Percentiles rank a stretch among this genome's conserved stretches.
phyloP scores from a whole-genome alignment of 2,329 filamentous ascomycete species.

The Tricladium varicosporioides region DNA sequence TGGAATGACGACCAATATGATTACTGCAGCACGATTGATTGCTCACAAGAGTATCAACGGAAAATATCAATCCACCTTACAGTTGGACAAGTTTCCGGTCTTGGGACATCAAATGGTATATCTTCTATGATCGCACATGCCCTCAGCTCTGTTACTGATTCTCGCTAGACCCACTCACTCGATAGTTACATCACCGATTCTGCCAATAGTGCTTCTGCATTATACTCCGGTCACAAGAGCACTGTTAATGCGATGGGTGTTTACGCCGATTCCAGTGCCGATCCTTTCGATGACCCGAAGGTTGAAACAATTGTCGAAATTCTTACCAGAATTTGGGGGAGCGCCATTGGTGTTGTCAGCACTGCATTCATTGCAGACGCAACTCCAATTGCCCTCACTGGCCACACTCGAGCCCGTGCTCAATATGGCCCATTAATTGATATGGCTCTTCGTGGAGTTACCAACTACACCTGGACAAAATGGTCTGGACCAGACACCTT shows the following conservation, averaged over 20 bases:
- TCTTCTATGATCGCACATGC: neutral
- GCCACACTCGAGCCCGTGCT: constrained; percentile 69
- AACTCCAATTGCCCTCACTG: constrained; percentile 72
- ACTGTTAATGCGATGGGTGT: constrained; percentile 78
- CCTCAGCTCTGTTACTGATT: constrained; percentile 3
- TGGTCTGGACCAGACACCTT: constrained; percentile 75
- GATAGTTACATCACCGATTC: constrained; percentile 85
- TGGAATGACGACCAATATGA: constrained; percentile 74
- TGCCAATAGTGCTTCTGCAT: constrained; percentile 78
- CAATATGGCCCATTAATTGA: constrained; percentile 73
- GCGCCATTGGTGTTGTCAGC: constrained; percentile 63
- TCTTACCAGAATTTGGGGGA: constrained; percentile 66
- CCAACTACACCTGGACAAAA: constrained; percentile 79
- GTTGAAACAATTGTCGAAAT: constrained; percentile 81
- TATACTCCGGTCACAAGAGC: constrained; percentile 82
- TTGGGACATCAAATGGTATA: constrained; percentile 75
- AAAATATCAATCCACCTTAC: constrained; percentile 73
- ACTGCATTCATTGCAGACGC: constrained; percentile 83
- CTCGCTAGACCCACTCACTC: constrained; percentile 67
- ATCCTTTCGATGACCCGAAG: constrained; percentile 79
- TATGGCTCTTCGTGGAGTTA: constrained; percentile 71
- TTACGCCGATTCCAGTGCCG: constrained; percentile 73
- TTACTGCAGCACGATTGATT: constrained; percentile 76
- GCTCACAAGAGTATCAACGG: constrained; percentile 82
- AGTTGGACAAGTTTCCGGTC: constrained; percentile 82